Conservation (phyloP, 2,329 filamentous ascomycete species). For the Aspergillus jensenii region DNA sequence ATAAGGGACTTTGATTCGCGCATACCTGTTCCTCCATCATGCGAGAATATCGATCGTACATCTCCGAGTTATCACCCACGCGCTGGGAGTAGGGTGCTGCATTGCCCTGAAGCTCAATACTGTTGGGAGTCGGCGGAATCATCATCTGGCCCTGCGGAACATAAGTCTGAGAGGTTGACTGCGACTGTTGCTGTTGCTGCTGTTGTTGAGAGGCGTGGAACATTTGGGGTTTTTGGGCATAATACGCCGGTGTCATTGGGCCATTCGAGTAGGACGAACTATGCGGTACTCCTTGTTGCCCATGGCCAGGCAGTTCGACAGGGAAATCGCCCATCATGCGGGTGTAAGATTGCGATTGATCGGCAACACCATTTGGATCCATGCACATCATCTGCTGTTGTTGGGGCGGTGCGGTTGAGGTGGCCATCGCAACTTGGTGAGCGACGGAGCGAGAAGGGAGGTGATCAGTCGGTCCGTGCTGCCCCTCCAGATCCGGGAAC, state of each 20-base stretch:
- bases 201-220: conserved; percentile 18
- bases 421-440: conserved; percentile 33
- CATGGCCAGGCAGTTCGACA: conserved; percentile 29
- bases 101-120: conserved; percentile 48
- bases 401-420: conserved; percentile 28
- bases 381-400: conserved; percentile 27
- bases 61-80: conserved; percentile 40
- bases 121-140: conserved; percentile 51
- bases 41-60: conserved; percentile 47
- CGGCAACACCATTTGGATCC: conserved; percentile 26
- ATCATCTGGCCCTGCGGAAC: conserved; percentile 31
- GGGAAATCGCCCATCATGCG: conserved; percentile 37
- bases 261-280: conserved; percentile 31
- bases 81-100: conserved; percentile 41
- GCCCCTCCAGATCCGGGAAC: conserved; percentile 43
- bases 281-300: conserved; percentile 25
- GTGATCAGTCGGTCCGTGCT: conserved; percentile 38
- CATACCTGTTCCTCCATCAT: conserved; percentile 46
- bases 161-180: conserved; percentile 27
- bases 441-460: conserved; percentile 34
- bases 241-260: conserved; percentile 33
- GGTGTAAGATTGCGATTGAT: conserved; percentile 25
- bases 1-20: not conserved
- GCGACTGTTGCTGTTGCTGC: conserved; percentile 29
- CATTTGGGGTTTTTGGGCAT: conserved; percentile 31